These are phyloP conservation scores for Fraxinus sp. DNA, from an alignment of 305 asterid species.

Conservation along the genomic window DNA sequence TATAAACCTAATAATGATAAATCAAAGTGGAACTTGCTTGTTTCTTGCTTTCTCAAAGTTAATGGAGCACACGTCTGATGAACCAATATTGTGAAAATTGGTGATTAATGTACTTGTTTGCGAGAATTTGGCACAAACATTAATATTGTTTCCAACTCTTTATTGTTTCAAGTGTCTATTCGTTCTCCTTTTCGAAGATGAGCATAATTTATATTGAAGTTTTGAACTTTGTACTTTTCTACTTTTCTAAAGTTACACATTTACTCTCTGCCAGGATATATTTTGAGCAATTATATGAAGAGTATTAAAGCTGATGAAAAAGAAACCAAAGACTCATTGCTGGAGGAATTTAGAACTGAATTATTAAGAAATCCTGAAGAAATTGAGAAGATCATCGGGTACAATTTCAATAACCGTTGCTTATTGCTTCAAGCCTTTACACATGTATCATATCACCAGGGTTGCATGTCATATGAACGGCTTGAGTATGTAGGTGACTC, in stretches of 20 bases:
- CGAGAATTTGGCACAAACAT: not conserved
- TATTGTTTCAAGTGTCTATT: not conserved
- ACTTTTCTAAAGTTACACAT: conserved; percentile 10
- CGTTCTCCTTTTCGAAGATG: not conserved
- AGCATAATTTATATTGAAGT: not conserved
- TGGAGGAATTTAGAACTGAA: conserved; percentile 25
- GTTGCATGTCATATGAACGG: conserved; percentile 61
- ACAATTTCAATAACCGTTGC: conserved; percentile 49
- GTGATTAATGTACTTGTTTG: not conserved
- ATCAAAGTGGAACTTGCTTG: not conserved
- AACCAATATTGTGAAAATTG: not conserved
- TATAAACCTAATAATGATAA: not conserved
- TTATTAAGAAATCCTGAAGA: conserved; percentile 43
- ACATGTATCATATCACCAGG: conserved; percentile 51
- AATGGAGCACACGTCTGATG: not conserved
- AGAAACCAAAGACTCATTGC: conserved; percentile 25
- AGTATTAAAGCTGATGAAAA: conserved; percentile 31
- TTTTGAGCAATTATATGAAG: conserved; percentile 41
- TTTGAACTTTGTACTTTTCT: not conserved
- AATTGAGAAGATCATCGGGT: conserved; percentile 65
- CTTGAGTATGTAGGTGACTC: conserved; percentile 85
- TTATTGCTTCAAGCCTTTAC: conserved; percentile 67
- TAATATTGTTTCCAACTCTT: not conserved
- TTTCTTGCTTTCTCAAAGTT: not conserved
- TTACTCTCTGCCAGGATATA: conserved; percentile 45